A percentile compares a stretch with the other conserved stretches of the same genome.
Evolutionary conservation across 805 yeast species (phyloP).

Genomic region (Cyberlindnera sargentensis): DNA sequence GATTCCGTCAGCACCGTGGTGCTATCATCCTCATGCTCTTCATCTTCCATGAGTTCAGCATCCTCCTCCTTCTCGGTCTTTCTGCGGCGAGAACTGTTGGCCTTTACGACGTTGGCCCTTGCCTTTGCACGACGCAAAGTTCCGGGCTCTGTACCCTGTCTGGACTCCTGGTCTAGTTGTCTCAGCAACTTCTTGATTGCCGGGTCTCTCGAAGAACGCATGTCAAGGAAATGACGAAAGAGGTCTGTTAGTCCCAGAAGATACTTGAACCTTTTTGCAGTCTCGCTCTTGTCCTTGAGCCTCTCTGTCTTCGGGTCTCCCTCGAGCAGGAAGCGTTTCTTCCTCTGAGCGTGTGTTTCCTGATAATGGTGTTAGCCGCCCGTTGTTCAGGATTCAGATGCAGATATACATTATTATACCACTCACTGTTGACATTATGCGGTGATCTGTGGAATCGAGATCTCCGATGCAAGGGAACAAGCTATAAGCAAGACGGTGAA

Average conservation of each 20-base stretch:
- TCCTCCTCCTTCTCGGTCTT: conserved; percentile 96
- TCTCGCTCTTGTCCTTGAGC: conserved; percentile 51
- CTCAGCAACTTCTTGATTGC: conserved; percentile 54
- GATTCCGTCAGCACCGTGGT: conserved; percentile 80
- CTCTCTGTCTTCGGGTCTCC: conserved; percentile 53
- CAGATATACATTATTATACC: no score
- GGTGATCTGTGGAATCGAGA: no score
- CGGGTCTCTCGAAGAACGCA: conserved; percentile 73
- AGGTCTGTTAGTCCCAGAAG: conserved; percentile 76
- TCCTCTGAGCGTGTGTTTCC: conserved; percentile 34
- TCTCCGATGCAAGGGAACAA: no score
- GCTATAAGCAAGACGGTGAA: no score
- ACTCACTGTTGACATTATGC: no score
- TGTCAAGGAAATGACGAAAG: conserved; percentile 81
- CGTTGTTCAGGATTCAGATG: no score
- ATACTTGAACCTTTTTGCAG: conserved; percentile 74
- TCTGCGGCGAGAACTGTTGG: conserved; percentile 46
- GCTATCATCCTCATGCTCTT: conserved; percentile 54
- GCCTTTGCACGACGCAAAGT: conserved; percentile 12
- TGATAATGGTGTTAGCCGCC: not conserved
- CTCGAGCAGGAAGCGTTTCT: conserved; percentile 40
- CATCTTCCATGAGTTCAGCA: conserved; percentile 81
- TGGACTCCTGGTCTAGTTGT: conserved; percentile 45
- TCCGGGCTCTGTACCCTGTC: conserved; percentile 29
- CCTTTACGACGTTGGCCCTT: conserved; percentile 1